Conservation (phyloP, 306 rosid genomes). For the barrel medic (Medicago truncatula) region MtrunA17r5.0-ANR NC_053045.1:29879501-29880000, state of each 20-base stretch:
- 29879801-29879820: slow-evolving; percentile 91
- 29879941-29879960: slow-evolving; percentile 99
- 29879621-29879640: slow-evolving; percentile 95
- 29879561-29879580: slow-evolving; percentile 85
- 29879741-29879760: slow-evolving; percentile 97
- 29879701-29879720: slow-evolving; percentile 98
- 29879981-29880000: slow-evolving; percentile 81
- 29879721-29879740: slow-evolving; percentile 94
- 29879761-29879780: slow-evolving; percentile 94
- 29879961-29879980: slow-evolving; percentile 75
- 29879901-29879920: slow-evolving; percentile 89
- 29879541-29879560: slow-evolving; percentile 84
- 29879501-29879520: slow-evolving; percentile 94
- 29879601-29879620: slow-evolving; percentile 88
- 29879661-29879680: slow-evolving; percentile 77
- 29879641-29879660: slow-evolving; percentile 87
- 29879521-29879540: slow-evolving; percentile 96
- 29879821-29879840: slow-evolving; percentile 99
- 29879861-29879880: slow-evolving; percentile 98
- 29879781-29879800: slow-evolving; percentile 80
- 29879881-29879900: slow-evolving; percentile 93
- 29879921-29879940: slow-evolving; percentile 97
- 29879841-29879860: slow-evolving; percentile 95
- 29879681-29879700: slow-evolving; percentile 94
- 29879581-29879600: slow-evolving; percentile 90